Base-by-base conservation (phyloP, 2,329 filamentous ascomycete species). In the Penicillium digitatum region DNA sequence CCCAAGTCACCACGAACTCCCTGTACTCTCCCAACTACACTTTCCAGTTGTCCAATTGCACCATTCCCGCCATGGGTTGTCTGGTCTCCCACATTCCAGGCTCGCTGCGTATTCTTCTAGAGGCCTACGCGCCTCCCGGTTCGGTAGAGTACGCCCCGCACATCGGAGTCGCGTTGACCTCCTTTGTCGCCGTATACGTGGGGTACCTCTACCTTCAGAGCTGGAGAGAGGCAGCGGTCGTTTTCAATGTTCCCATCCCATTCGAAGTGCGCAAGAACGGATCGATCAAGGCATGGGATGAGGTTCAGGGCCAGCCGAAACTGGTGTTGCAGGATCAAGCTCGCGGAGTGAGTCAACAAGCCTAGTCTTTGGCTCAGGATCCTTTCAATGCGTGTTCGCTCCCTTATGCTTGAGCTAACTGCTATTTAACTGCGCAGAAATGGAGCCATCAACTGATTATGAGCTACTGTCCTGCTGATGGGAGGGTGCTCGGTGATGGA, bases 381-480 rank as follows among this genome's bases (percentile, higher is more conserved):
- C 26, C 20, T 24, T 39, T 32, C 20, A 20, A 5, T 32, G 27
- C 12, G 37, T 2, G 7, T 16, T 18, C 22, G 35, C 47, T 44
- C n/a, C 37, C 14, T 9, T 24, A 11, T 44, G 14, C 16, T 24
- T 18, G 37, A 35, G 53, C 64, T 69, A 56, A 69, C 43, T 18
- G n/a, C 12, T 22, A 9, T 10, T 47, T n/a, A 48, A 39, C 11
- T 11, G n/a, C 48, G 22, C 60, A 76, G 71, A 67, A 69, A 70
- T 76, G 72, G 69, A 72, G 67, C 42, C 61, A 72, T 18, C 62
- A 71, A 20, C 62, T 75, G 48, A 73, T 76, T 34, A 70, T 75
- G 62, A 75, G 74, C 63, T 76, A 76, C 72, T 88, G 88, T 40
- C 94, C 94, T 1, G 93, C 93, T 1, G 96, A 91, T 24, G 94